Evolutionary conservation across 164 flowering plant species (phyloP), one percentile per base, ranked within the genome.

Genomic region (Annona squamosa): DNA sequence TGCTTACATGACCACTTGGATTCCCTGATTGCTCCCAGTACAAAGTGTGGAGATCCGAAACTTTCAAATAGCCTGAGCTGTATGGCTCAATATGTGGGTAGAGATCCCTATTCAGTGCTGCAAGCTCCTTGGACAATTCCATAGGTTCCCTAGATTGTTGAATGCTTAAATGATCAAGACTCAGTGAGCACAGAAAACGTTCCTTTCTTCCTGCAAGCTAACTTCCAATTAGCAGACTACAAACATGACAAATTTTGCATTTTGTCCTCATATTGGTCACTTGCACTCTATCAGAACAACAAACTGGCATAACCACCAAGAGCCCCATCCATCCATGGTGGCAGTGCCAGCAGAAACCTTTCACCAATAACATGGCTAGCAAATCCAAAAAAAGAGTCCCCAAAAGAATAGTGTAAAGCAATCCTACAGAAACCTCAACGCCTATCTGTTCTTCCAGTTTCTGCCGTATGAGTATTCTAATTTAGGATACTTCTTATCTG

Each of bases 1-100:
- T 43, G 86, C 96, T 88, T 79, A 94, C 98, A 82, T 88, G 84
- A 26, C 98, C 98, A 85, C 72, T 77, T 5, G 98, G 98, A 74
- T 94, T 94, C 64, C 98, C 98, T 0, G 97, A 94, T 76, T 92
- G 93, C 83, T 94, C 98, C 91, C 94, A 94, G 73, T 92, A 92
- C 59, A 94, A 80, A 3, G 92, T 69, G 70, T 94, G 98, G 72
- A 90, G 69, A 80, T 94, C 95, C 1, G 98, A 94, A 80, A 94
- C 97, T 84, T 92, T 94, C 81, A 92, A 79, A 80, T 82, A 77
- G 0, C 97, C 98, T 0, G 90, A 78, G 76, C 84, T 79, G 74
- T 86, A 88, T 0, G 97, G 98, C 78, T 94, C 98, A 62, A 94
- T 82, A 16, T 74, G 74, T 0, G 91, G 80, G 79, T 92, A 92